Evolutionary conservation across 805 yeast genomes (phyloP).

Genomic region (Candida piceae): DNA sequence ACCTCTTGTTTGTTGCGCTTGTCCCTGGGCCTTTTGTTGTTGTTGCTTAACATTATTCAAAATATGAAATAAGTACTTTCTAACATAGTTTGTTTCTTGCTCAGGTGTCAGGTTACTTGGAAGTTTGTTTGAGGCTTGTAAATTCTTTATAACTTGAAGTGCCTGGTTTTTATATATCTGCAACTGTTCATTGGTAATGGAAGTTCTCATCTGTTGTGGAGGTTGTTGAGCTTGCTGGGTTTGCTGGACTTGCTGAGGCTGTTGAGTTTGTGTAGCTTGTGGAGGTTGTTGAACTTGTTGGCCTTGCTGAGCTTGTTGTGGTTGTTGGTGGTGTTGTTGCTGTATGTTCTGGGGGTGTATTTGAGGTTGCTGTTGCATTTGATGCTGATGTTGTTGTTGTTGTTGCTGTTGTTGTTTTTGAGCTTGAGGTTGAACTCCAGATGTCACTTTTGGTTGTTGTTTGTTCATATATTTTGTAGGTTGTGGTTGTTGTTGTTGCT

Average conservation of each 20-base stretch:
- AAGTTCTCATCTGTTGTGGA: constrained; percentile 5
- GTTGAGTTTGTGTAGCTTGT: constrained; percentile 7
- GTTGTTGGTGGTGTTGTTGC: constrained; percentile 8
- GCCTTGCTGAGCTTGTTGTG: constrained; percentile 8
- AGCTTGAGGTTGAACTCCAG: too few species aligned
- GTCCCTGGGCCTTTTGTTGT: constrained; percentile 16
- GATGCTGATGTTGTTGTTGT: constrained; percentile 9
- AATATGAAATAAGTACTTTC: constrained; percentile 28
- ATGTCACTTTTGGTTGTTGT: too few species aligned
- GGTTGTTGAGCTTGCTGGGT: constrained; percentile 6
- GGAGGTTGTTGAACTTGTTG: constrained; percentile 5
- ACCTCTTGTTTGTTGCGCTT: too few species aligned
- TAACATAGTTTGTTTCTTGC: constrained; percentile 31
- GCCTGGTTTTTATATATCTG: constrained; percentile 32
- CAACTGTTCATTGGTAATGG: constrained; percentile 21
- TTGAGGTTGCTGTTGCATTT: constrained; percentile 25
- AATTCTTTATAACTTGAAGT: constrained; percentile 28
- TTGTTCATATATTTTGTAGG: too few species aligned
- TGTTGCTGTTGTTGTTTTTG: constrained; percentile 27
- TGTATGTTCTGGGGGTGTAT: too few species aligned
- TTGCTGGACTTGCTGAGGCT: constrained; percentile 3
- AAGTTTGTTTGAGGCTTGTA: constrained; percentile 30
- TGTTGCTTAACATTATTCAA: constrained; percentile 18
- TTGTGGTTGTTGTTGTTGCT: constrained; percentile 8
- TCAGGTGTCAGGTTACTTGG: constrained; percentile 29